Evolutionary conservation across 192 early-diverging fungal genomes (phyloP), one percentile per base, ranked within the genome.

Genomic region (Backusella tuberculispora): DNA sequence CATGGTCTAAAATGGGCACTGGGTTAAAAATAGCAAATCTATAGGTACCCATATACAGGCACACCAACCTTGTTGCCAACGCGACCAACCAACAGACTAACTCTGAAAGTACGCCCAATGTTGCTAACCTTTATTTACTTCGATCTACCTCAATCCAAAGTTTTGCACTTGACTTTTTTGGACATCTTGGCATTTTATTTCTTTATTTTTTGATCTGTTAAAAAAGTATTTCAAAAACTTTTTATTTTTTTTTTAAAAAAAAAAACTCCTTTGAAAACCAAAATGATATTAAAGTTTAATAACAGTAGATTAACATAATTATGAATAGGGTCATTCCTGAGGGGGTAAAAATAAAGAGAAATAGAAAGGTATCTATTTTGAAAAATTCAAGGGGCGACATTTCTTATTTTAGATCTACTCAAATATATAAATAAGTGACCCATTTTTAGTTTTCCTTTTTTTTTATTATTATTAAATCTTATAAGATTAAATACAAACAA

Each of bases 331-430:
- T 60, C 53, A 60, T 60, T 60, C 53, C 21, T 60, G 53, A 5
- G 53, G 53, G 53, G 53, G 8, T 60, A 60, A 60, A 60, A 60
- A 60, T 60, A 60, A 60, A 60, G 53, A 60, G 50, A 53, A 34
- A 19, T 24, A 60, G 12, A 12, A 60, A 26, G 53, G 13, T 60
- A 60, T 60, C 53, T 60, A 60, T 60, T 60, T 60, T 60, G 53
- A 26, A 60, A 60, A 26, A 26, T 60, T 60, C 21, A 60, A 60
- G 53, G 53, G 53, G 53, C 53, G 53, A 60, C 21, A 0, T 60
- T 17, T 24, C 24, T 50, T 24, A 56, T n/a, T 60, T 60, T 60
- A 60, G 19, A 60, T 60, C 19, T n/a, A n/a, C n/a, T n/a, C n/a
- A n/a, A 60, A 26, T 60, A 60, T 60, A 60, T 60, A 60, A 60